Conservation (phyloP, 1,284 basidiomycete species). For the Malassezia pachydermatis region DNA sequence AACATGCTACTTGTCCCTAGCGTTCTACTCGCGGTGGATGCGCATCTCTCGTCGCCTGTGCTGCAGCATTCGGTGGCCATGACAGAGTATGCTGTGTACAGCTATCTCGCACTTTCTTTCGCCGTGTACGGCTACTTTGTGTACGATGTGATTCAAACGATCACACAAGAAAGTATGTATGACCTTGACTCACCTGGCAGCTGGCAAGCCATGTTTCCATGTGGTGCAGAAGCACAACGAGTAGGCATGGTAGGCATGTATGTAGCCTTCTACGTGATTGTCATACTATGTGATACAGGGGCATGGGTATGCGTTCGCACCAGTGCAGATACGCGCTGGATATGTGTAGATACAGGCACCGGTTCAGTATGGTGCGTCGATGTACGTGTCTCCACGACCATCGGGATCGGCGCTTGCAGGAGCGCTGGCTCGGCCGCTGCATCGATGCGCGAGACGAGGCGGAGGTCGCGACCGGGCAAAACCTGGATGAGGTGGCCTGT, state of each 20-base stretch:
- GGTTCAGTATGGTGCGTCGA: not conserved
- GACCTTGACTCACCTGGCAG: not conserved
- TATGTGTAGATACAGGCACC: too few species aligned
- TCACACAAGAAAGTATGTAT: constrained; percentile 27
- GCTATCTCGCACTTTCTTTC: constrained; percentile 60
- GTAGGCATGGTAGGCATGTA: not conserved
- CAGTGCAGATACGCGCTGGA: constrained; percentile 6
- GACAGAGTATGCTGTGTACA: constrained; percentile 61
- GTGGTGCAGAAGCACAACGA: constrained; percentile 1
- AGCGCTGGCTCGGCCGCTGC: constrained; percentile 5
- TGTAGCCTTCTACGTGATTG: too few species aligned
- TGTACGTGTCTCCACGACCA: not conserved
- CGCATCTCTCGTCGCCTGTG: constrained; percentile 51
- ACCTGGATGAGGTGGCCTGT: constrained; percentile 80
- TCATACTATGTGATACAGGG: not conserved
- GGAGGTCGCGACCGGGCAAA: constrained; percentile 67
- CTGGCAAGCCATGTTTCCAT: constrained; percentile 15
- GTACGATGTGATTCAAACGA: constrained; percentile 38
- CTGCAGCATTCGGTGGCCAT: constrained; percentile 59
- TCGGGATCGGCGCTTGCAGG: constrained; percentile 55
- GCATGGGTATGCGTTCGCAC: constrained; percentile 5
- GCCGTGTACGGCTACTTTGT: constrained; percentile 65
- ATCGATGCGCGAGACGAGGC: constrained; percentile 36
- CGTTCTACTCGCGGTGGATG: constrained; percentile 67
- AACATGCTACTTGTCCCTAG: constrained; percentile 79